Evolutionary conservation across 768 basidiomycete species (phyloP).

Genomic region (Phylloporus sp.): DNA sequence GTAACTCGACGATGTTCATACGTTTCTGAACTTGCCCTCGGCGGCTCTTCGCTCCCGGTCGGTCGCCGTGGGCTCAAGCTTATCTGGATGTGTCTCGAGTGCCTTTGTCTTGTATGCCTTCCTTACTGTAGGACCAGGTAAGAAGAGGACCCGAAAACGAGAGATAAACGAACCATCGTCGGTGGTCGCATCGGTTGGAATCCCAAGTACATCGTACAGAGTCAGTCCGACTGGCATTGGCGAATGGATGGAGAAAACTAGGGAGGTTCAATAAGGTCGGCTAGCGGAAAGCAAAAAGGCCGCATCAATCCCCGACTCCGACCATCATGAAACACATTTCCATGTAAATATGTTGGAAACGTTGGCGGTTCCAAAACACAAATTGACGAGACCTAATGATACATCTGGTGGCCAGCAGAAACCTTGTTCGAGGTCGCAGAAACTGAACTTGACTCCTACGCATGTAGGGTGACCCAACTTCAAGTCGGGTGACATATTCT

Average conservation of each 20-base stretch:
- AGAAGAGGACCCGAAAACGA: neutral
- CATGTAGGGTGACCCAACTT: too few relatives aligned
- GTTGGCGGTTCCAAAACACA: too few relatives aligned
- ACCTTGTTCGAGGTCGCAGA: too few relatives aligned
- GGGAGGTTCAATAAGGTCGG: neutral
- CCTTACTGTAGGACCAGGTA: conserved; percentile 37
- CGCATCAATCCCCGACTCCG: conserved; percentile 5
- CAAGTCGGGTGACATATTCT: too few relatives aligned
- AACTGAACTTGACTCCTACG: too few relatives aligned
- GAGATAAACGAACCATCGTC: conserved; percentile 44
- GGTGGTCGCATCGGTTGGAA: conserved; percentile 39
- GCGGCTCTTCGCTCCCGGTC: conserved; percentile 49
- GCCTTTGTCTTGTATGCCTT: conserved; percentile 64
- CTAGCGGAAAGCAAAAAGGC: neutral
- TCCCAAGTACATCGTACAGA: conserved; percentile 42
- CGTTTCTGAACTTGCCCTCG: conserved; percentile 57
- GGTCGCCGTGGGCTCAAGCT: conserved; percentile 50
- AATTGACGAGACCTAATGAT: too few relatives aligned
- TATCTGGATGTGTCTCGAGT: conserved; percentile 71
- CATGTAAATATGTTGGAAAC: too few relatives aligned
- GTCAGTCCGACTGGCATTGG: conserved; percentile 32
- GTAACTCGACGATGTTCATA: conserved; percentile 31
- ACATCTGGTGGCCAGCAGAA: too few relatives aligned
- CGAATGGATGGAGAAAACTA: too few relatives aligned
- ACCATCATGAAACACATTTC: neutral